phyloP scores from a whole-genome alignment of 768 basidiomycete genomes.

The Mycena polygramma region DNA sequence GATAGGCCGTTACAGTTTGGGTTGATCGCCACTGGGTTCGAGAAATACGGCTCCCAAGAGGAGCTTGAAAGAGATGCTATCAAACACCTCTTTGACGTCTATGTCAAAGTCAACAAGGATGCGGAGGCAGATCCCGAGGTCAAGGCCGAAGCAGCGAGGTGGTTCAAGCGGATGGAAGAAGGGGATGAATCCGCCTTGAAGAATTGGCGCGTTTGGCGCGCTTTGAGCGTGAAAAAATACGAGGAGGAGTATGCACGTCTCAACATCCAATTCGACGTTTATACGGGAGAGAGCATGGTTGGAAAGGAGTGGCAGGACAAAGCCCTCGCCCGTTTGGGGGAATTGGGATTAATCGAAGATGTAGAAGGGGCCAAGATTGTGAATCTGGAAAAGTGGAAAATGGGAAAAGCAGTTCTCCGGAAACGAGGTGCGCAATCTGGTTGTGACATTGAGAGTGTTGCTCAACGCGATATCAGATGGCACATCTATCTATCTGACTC shows the following conservation, averaged over 20 bases:
- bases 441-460: too few species aligned
- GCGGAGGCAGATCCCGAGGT: constrained; percentile 79
- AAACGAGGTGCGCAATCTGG: constrained; percentile 74
- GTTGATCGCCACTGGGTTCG: constrained; percentile 90
- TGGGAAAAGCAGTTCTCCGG: constrained; percentile 90
- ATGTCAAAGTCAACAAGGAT: constrained; percentile 94
- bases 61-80: constrained; percentile 90
- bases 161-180: constrained; percentile 97
- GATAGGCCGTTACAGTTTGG: constrained; percentile 69
- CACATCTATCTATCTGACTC: constrained; percentile 93
- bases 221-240: constrained; percentile 92
- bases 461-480: constrained; percentile 70
- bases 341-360: constrained; percentile 82
- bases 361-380: constrained; percentile 87
- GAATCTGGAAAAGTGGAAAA: constrained; percentile 90
- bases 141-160: constrained; percentile 81
- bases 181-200: constrained; percentile 86
- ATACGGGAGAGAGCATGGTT: constrained; percentile 91
- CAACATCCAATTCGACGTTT: constrained; percentile 93
- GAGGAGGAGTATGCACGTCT: constrained; percentile 87
- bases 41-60: constrained; percentile 90
- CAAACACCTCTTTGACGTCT: constrained; percentile 94
- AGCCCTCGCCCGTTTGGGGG: constrained; percentile 75
- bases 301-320: constrained; percentile 79
- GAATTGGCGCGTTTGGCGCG: constrained; percentile 95